These are phyloP conservation scores for Vigna radiata DNA, from an alignment of 306 rosid genomes.

Conservation along the genomic window DNA sequence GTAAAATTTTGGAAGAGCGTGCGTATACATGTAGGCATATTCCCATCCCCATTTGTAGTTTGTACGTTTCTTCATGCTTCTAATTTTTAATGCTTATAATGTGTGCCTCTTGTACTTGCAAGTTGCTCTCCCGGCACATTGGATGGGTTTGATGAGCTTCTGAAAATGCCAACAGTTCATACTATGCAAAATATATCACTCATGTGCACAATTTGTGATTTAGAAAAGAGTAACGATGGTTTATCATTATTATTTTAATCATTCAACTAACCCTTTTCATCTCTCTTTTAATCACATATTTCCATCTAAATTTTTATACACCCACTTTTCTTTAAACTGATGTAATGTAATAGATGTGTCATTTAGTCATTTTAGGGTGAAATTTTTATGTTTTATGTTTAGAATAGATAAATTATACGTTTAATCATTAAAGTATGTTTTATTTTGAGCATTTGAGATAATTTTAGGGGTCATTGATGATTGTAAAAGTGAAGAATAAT, in stretches of 20 bases:
- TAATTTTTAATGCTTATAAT: conserved; percentile 36
- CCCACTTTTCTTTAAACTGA: too few relatives aligned
- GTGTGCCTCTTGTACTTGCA: conserved; percentile 52
- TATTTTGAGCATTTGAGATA: not conserved
- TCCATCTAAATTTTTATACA: too few relatives aligned
- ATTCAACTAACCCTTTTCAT: too few relatives aligned
- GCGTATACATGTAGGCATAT: conserved; percentile 40
- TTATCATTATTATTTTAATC: not conserved
- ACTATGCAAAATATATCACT: conserved; percentile 6
- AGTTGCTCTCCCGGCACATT: conserved; percentile 42
- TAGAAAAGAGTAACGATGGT: not conserved
- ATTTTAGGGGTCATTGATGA: not conserved
- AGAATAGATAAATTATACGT: not conserved
- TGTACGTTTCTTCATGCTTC: conserved; percentile 43
- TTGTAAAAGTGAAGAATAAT: not conserved
- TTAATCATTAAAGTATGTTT: not conserved
- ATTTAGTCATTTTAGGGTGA: too few relatives aligned
- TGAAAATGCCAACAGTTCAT: conserved; percentile 23
- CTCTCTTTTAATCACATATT: too few relatives aligned
- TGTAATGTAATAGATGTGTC: too few relatives aligned
- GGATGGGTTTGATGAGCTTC: conserved; percentile 36
- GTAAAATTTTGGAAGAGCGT: conserved; percentile 43
- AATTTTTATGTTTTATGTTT: too few relatives aligned
- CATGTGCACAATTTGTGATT: not conserved
- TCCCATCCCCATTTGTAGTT: conserved; percentile 44